Conservation (phyloP, 116 monocot genomes). For the Iris pallida region DNA sequence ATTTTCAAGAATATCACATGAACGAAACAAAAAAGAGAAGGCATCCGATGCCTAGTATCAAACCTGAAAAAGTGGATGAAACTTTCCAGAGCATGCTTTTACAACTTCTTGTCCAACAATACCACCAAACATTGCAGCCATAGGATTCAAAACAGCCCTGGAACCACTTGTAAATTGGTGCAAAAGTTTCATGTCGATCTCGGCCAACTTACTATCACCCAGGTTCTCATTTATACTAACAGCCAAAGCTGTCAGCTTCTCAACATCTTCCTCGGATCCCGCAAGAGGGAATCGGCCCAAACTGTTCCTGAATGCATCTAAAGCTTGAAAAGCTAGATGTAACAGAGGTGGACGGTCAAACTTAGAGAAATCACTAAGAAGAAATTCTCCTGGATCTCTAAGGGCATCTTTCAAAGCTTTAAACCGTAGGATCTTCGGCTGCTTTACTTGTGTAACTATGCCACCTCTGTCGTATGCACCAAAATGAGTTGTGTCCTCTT, state of each 20-base stretch:
- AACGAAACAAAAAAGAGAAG: background rate
- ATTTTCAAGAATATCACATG: too few species aligned
- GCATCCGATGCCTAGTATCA: background rate
- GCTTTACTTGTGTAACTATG: conserved; percentile 52
- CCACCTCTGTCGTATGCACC: conserved; percentile 47
- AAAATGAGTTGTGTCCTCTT: conserved; percentile 52
- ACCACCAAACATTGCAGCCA: conserved; percentile 66
- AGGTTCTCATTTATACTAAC: conserved; percentile 28
- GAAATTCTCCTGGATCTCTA: conserved; percentile 47
- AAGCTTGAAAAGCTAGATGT: conserved; percentile 51
- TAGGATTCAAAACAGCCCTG: conserved; percentile 48
- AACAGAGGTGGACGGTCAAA: conserved; percentile 33
- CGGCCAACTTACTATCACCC: conserved; percentile 24
- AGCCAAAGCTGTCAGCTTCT: conserved; percentile 28
- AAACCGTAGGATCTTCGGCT: conserved; percentile 39
- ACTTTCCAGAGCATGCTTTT: conserved; percentile 58
- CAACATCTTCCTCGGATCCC: conserved; percentile 39
- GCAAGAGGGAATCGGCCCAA: conserved; percentile 39
- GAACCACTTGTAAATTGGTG: conserved; percentile 45
- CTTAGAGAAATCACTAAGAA: conserved; percentile 57
- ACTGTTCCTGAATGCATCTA: conserved; percentile 41
- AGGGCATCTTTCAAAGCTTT: conserved; percentile 37
- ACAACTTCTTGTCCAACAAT: conserved; percentile 58
- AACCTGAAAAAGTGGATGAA: conserved; percentile 60
- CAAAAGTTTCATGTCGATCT: conserved; percentile 36